Evolutionary conservation across 2,329 filamentous ascomycete species (phyloP).

Genomic region (Leptosphaerulina australis): DNA sequence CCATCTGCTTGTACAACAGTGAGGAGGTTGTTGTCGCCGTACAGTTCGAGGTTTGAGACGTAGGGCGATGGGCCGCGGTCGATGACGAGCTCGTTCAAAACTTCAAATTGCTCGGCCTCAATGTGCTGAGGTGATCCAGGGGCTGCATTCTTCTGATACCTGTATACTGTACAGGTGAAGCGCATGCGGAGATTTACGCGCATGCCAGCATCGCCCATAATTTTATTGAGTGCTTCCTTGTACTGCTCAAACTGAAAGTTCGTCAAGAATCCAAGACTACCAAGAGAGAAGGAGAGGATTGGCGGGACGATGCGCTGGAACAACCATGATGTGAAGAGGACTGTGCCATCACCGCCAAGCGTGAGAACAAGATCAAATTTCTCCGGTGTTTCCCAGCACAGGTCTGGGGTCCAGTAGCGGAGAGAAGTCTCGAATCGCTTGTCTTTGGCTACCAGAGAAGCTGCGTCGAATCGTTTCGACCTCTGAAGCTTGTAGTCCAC

Average conservation of each 20-base stretch:
- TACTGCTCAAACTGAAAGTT: slow-evolving; percentile 88
- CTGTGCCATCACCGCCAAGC: slow-evolving; percentile 84
- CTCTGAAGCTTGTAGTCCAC: slow-evolving; percentile 93
- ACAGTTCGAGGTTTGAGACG: slow-evolving; percentile 94
- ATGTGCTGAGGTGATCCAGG: slow-evolving; percentile 67
- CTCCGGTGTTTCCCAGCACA: slow-evolving; percentile 92
- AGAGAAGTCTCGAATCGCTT: slow-evolving; percentile 81
- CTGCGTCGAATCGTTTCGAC: slow-evolving; percentile 84
- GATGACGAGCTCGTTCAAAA: slow-evolving; percentile 97
- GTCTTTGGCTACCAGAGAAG: slow-evolving; percentile 74
- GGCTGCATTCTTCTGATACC: slow-evolving; percentile 57
- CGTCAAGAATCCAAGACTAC: slow-evolving; percentile 85
- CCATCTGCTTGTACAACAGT: slow-evolving; percentile 97
- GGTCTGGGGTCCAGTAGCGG: slow-evolving; percentile 92
- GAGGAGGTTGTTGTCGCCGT: slow-evolving; percentile 91
- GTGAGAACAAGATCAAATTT: slow-evolving; percentile 94
- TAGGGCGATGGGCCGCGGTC: slow-evolving; percentile 96
- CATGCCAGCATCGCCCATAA: slow-evolving; percentile 97
- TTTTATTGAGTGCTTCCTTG: slow-evolving; percentile 80
- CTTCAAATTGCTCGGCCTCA: slow-evolving; percentile 95
- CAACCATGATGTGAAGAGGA: slow-evolving; percentile 88
- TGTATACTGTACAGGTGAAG: slow-evolving; percentile 97
- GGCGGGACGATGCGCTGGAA: slow-evolving; percentile 88
- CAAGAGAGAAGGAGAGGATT: slow-evolving; percentile 81
- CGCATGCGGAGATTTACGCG: slow-evolving; percentile 97